Percentiles rank a stretch among this genome's conserved stretches.
phyloP scores from a whole-genome alignment of 116 monocot species.

The Dioscorea cayenensis region DNA sequence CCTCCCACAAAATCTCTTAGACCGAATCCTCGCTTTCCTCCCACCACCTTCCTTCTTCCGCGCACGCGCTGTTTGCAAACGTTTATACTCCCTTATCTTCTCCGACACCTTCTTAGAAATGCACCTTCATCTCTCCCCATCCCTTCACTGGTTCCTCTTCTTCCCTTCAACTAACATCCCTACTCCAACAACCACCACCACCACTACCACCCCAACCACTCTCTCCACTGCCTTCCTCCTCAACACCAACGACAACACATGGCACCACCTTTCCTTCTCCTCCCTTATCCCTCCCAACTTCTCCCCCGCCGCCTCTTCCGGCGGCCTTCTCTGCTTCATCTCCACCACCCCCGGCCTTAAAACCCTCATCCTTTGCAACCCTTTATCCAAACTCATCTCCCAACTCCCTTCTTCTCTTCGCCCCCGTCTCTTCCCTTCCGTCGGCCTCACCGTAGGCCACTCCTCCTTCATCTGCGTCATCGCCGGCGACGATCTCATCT shows the following conservation, averaged over 20 bases:
- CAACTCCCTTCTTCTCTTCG: conserved; percentile 36
- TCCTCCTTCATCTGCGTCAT: conserved; percentile 54
- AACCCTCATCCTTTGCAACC: conserved; percentile 56
- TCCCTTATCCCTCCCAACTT: conserved; percentile 33
- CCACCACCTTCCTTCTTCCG: conserved; percentile 65
- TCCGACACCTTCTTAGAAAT: conserved; percentile 47
- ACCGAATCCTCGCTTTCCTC: conserved; percentile 68
- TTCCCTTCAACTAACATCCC: conserved; percentile 33
- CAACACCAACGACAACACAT: conserved; percentile 21
- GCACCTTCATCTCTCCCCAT: conserved; percentile 46
- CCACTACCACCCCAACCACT: conserved; percentile 3
- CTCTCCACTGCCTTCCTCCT: conserved; percentile 16
- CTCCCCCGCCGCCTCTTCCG: conserved; percentile 60
- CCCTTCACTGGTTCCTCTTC: conserved; percentile 43
- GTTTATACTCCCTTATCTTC: conserved; percentile 63
- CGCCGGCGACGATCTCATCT: conserved; percentile 88
- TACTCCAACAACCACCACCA: neutral
- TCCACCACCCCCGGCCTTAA: conserved; percentile 57
- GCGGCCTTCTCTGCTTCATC: conserved; percentile 58
- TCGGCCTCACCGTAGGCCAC: conserved; percentile 42
- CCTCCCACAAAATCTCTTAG: conserved; percentile 54
- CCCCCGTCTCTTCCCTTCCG: conserved; percentile 61
- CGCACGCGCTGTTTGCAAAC: conserved; percentile 42
- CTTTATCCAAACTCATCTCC: conserved; percentile 35
- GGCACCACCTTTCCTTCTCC: conserved; percentile 43